Evolutionary conservation across 1,139 yeast genomes (phyloP), one percentile per base, ranked within the genome.

Genomic region (Yamadazyma jaroonii): DNA sequence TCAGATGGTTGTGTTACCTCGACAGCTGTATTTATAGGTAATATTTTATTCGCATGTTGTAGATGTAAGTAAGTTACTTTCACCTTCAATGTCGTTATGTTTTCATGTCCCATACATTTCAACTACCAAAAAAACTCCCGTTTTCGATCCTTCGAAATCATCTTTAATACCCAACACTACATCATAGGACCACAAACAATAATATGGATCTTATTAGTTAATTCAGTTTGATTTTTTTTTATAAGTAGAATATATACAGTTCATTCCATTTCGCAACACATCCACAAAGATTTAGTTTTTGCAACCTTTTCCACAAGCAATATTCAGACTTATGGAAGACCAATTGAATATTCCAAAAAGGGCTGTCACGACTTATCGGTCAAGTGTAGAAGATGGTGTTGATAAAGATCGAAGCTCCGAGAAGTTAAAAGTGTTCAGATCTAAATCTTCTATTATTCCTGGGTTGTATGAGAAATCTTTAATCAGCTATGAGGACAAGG

Each of bases 1-100:
- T 68, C 70, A 3, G 74, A 68, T 35, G 75, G 77, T 11, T 70
- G 64, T 43, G 43, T 68, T 36, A 59, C 70, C 25, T 50, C 62
- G 11, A 42, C 56, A 21, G 72, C 73, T 10, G 52, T 64, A 1
- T 63, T 67, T 52, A 49, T 62, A 36, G 75, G 74, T 30, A 67
- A 63, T 44, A 47, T 69, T 29, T 49, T 63, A 34, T 57, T 70
- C 34, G 48, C 61, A 3, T 63, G 68, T 43, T 62, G 70, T 50
- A 67, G 64, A 45, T 17, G 20, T 17, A 17, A 17, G 20, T 17
- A 17, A 17, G n/a, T n/a, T n/a, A n/a, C n/a, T n/a, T n/a, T n/a
- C n/a, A n/a, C n/a, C n/a, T n/a, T n/a, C n/a, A n/a, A n/a, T n/a
- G n/a, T n/a, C n/a, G n/a, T n/a, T n/a, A n/a, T n/a, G n/a, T n/a